Evolutionary conservation across 2,329 filamentous ascomycete species (phyloP).

Genomic region (Colletotrichum sansevieriae): DNA sequence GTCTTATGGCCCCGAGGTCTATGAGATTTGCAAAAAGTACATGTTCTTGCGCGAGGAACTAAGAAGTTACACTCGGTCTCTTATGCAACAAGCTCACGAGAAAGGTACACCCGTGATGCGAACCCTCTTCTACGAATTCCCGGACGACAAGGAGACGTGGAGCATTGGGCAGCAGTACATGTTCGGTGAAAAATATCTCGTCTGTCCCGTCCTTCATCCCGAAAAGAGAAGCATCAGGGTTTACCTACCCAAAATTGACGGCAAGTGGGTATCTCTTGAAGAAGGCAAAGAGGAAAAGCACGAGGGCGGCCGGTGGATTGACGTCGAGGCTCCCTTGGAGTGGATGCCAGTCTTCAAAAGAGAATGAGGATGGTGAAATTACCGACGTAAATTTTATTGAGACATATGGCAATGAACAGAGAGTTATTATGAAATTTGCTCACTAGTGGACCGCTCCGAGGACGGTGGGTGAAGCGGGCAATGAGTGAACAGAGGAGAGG

Average conservation of each 20-base stretch:
- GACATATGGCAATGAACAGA: not conserved
- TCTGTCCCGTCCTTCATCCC: conserved; percentile 67
- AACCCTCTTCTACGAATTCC: conserved; percentile 74
- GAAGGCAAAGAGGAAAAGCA: conserved; percentile 22
- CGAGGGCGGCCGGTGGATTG: conserved; percentile 38
- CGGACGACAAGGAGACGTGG: conserved; percentile 66
- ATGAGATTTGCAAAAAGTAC: conserved; percentile 71
- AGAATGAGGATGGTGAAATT: not conserved
- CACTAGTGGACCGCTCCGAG: no score
- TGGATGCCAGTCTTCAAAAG: conserved; percentile 42
- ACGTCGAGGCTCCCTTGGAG: conserved; percentile 39
- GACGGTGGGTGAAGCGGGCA: no score
- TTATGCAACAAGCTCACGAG: conserved; percentile 73
- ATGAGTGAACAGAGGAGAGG: no score
- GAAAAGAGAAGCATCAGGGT: conserved; percentile 58
- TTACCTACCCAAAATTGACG: conserved; percentile 61
- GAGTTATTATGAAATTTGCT: no score
- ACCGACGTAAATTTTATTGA: not conserved
- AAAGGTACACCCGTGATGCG: conserved; percentile 73
- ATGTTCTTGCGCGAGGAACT: conserved; percentile 69
- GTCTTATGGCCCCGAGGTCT: conserved; percentile 73
- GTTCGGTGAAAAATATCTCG: conserved; percentile 71
- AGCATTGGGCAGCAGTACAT: conserved; percentile 72
- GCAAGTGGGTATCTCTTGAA: conserved; percentile 35
- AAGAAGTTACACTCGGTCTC: conserved; percentile 66